phyloP scores from a whole-genome alignment of 2,329 filamentous ascomycete genomes.

The Diplocarpon mali region DNA sequence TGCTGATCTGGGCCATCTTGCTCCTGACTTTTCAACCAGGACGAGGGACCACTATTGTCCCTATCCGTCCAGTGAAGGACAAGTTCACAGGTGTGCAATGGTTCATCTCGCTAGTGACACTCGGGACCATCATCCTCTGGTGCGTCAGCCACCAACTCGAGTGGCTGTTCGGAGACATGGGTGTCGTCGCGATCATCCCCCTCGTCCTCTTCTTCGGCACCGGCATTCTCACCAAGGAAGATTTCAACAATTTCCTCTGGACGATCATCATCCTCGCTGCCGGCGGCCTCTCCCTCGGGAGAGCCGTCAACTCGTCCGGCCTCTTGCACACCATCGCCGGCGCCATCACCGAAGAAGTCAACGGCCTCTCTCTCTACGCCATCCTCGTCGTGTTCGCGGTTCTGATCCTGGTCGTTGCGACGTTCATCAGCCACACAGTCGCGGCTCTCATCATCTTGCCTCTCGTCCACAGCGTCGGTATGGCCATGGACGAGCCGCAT shows the following conservation, averaged over 20 bases:
- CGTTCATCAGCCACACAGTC: constrained; percentile 96
- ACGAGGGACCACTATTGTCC: constrained; percentile 76
- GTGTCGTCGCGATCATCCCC: constrained; percentile 91
- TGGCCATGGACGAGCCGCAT: constrained; percentile 76
- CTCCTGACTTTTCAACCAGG: constrained; percentile 78
- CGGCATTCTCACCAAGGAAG: constrained; percentile 92
- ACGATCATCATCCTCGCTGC: constrained; percentile 98
- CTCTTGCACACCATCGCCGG: constrained; percentile 79
- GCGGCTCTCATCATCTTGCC: constrained; percentile 91
- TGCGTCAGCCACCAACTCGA: constrained; percentile 87
- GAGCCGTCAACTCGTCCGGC: constrained; percentile 87
- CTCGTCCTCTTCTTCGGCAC: constrained; percentile 94
- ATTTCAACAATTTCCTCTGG: constrained; percentile 99
- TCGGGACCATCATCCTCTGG: constrained; percentile 82
- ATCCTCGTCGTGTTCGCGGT: constrained; percentile 76
- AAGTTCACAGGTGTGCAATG: constrained; percentile 80
- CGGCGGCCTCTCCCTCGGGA: constrained; percentile 83
- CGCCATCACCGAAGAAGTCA: constrained; percentile 61
- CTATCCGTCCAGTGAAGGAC: constrained; percentile 83
- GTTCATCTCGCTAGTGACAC: constrained; percentile 78
- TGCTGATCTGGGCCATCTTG: constrained; percentile 81
- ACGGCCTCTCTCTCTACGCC: constrained; percentile 72
- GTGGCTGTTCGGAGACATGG: constrained; percentile 88
- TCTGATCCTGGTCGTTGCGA: constrained; percentile 84
- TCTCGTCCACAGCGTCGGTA: constrained; percentile 76